Base-by-base conservation (phyloP, 345 rosid genomes). In the Geranium rotundifolium region DNA sequence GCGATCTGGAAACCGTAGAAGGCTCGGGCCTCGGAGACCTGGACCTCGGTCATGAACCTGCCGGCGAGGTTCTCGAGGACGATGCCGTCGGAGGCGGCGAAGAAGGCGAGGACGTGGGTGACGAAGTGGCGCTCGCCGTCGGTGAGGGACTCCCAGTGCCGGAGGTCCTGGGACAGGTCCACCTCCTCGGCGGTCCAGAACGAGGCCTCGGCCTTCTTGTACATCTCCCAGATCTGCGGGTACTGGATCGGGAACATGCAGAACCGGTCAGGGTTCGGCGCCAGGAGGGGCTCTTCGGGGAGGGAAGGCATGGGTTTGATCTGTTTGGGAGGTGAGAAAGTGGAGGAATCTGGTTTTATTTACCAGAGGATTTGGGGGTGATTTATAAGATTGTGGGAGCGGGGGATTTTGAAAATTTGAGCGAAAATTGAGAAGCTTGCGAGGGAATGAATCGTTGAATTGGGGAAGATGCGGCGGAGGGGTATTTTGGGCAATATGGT, bases 161-260 rank as follows among this genome's bases (percentile, higher is more conserved):
- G 84, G 9, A 63, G 49, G 65, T 93, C 97, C 23, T 77, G 78
- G 3, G 99, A 93, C 58, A 93, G 83, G 54, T 93, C 99, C 27
- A 93, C 99, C 69, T 93, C 99, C 74, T 93, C 97, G 2, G 97
- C 97, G 1, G 97, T 93, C 96, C 99, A 93, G 57, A 93, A 93
- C 0, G 97, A 93, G 29, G 99, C 97, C 65, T 88, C 99, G 17
- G 96, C 96, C 61, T 93, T 85, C 86, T 93, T 90, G 80, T 93
- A 90, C 99, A 90, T 90, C 59, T 93, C 96, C 99, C 97, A 93
- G 57, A 93, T 80, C 76, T 88, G 74, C 0, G 99, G 97, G 68
- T 86, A 88, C 29, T 90, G 84, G 61, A 90, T 86, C 0, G 99
- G 99, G 49, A 93, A 93, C 99, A 93, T 93, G 52, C 97, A 90